phyloP scores from a whole-genome alignment of 2,329 filamentous ascomycete species.

The Cordyceps fumosorosea region DNA sequence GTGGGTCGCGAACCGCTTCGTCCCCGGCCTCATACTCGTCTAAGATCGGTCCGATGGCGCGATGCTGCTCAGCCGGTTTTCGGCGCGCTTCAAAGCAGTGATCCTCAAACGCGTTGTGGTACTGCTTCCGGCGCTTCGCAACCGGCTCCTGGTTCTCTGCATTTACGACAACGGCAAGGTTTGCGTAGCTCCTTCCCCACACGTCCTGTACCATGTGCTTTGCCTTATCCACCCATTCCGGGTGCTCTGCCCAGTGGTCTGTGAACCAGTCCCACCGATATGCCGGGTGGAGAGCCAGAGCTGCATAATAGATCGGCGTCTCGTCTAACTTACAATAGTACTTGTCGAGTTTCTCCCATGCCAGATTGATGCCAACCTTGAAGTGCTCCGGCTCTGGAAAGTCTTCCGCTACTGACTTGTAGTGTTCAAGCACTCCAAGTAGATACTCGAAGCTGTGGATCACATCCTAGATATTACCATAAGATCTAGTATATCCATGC shows the following conservation, averaged over 20 bases:
- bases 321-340: not conserved
- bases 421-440: not conserved
- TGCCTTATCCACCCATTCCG: not conserved
- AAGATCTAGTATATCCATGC: conserved; percentile 14
- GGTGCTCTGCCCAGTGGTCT: not conserved
- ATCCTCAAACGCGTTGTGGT: conserved; percentile 6
- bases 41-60: not conserved
- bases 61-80: no score
- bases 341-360: not conserved
- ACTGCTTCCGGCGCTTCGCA: conserved; percentile 8
- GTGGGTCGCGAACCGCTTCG: not conserved
- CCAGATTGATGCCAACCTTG: not conserved
- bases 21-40: not conserved
- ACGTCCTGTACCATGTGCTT: not conserved
- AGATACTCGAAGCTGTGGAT: conserved; percentile 11
- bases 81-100: conserved; percentile 5
- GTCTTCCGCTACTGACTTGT: not conserved
- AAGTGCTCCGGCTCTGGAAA: not conserved
- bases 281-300: not conserved
- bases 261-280: not conserved
- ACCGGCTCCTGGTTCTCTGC: no score
- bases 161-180: no score
- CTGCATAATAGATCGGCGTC: not conserved
- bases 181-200: not conserved
- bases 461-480: conserved; percentile 14